Base-by-base conservation (phyloP, 2,329 filamentous ascomycete species). In the Botrytis squamosa region DNA sequence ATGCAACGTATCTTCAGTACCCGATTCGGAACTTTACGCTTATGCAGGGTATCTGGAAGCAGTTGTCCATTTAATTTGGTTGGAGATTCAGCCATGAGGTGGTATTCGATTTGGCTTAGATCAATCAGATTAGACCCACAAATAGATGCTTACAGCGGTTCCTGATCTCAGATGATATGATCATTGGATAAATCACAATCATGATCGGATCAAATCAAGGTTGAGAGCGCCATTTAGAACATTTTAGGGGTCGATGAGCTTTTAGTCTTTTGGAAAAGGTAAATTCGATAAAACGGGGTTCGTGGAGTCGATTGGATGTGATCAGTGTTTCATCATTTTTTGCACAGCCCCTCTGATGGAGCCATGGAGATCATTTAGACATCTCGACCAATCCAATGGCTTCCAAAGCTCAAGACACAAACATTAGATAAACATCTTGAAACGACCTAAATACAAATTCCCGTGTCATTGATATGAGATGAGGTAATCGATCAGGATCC, bases 121-220 rank as follows among this genome's bases (percentile, higher is more conserved):
- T 29, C 57, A 36, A 64, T 40, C 44, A 42, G 38, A 71, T 65
- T 55, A 38, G n/a, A 57, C 22, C 42, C 62, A 33, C 70, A 71
- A 66, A 71, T 66, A 71, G 69, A 71, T 63, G 14, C 57, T 52
- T 38, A 38, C 22, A 52, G 69, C 69, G 69, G 57, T 52, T 71
- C 33, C 49, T 29, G 38, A 42, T 57, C 36, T 68, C 25, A 68
- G 36, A 68, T 55, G 46, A 22, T 16, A 55, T 40, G 36, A 67
- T 67, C 14, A 68, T 55, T 55, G 49, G 65, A 55, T 57, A 42
- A 29, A 55, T 29, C 3, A 9, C 33, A 42, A 20, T 29, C 20
- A 42, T 68, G 46, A 42, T 68, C 49, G 0, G 49, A 68, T 42
- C 36, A 42, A 57, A 29, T 55, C 46, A 68, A 29, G 65, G 49